Conservation (phyloP, 345 rosid genomes). For the Pistacia vera region DNA sequence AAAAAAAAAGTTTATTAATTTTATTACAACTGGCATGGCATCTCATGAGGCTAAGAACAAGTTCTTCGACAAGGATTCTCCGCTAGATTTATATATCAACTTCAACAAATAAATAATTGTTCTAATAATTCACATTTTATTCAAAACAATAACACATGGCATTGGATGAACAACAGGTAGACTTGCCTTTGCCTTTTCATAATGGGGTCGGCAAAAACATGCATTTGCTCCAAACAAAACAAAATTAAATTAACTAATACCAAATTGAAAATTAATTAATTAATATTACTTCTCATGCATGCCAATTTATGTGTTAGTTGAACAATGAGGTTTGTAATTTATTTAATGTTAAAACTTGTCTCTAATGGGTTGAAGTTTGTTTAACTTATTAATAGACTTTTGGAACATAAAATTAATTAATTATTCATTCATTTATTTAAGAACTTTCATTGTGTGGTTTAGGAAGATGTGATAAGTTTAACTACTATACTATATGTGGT, state of each 20-base stretch:
- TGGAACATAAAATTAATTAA: neutral
- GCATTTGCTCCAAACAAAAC: neutral
- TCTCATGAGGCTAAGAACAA: neutral
- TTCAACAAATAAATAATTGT: neutral
- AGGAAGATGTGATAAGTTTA: neutral
- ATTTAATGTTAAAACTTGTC: neutral
- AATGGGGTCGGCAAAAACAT: constrained; percentile 21
- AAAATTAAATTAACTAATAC: neutral
- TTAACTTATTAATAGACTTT: constrained; percentile 18
- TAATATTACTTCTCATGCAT: neutral
- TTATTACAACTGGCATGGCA: neutral
- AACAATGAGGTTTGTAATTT: constrained; percentile 1
- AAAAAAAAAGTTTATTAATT: no score
- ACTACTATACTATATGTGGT: constrained; percentile 4
- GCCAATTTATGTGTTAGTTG: constrained; percentile 27
- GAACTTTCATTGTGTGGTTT: neutral
- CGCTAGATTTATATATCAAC: neutral
- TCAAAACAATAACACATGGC: constrained; percentile 19
- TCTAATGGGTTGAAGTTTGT: constrained; percentile 21
- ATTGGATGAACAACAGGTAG: constrained; percentile 21
- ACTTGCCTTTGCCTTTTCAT: constrained; percentile 17
- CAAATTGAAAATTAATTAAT: neutral
- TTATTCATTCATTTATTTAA: no score
- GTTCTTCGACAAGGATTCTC: constrained; percentile 19
- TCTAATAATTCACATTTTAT: neutral